phyloP scores from a whole-genome alignment of 805 yeast species.

The Nakazawaea wickerhamii region DNA sequence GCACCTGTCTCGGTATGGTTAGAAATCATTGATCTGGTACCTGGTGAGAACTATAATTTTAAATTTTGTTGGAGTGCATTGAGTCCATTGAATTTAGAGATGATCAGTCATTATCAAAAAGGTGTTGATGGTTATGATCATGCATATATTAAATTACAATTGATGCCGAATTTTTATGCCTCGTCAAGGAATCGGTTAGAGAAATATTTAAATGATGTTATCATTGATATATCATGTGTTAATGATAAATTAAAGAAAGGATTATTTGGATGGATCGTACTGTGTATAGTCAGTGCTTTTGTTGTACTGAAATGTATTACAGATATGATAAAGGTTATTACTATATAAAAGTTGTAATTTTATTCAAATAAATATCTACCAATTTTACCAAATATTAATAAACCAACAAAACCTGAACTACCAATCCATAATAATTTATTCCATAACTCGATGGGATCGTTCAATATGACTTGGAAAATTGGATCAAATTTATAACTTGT shows the following conservation, averaged over 20 bases:
- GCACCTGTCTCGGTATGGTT: not conserved
- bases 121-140: not conserved
- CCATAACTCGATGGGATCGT: conserved; percentile 15
- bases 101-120: not conserved
- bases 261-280: conserved; percentile 1
- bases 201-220: conserved; percentile 10
- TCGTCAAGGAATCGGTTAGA: not conserved
- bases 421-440: conserved; percentile 51
- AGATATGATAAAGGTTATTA: not conserved
- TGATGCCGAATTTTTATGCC: conserved; percentile 9
- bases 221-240: conserved; percentile 6
- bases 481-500: conserved; percentile 9
- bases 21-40: conserved; percentile 3
- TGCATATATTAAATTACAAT: not conserved
- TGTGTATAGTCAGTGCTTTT: not conserved
- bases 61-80: conserved; percentile 14
- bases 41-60: conserved; percentile 4
- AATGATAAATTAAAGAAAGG: not conserved
- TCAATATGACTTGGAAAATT: not conserved
- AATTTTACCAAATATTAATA: conserved; percentile 62
- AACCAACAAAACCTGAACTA: conserved; percentile 61
- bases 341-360: not conserved
- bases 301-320: not conserved
- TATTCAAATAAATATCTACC: conserved; percentile 47
- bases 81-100: conserved; percentile 8